Evolutionary conservation across 495 filamentous ascomycete genomes (phyloP), one percentile per base, ranked within the genome.

Genomic region (Aeminium ludgeri): DNA sequence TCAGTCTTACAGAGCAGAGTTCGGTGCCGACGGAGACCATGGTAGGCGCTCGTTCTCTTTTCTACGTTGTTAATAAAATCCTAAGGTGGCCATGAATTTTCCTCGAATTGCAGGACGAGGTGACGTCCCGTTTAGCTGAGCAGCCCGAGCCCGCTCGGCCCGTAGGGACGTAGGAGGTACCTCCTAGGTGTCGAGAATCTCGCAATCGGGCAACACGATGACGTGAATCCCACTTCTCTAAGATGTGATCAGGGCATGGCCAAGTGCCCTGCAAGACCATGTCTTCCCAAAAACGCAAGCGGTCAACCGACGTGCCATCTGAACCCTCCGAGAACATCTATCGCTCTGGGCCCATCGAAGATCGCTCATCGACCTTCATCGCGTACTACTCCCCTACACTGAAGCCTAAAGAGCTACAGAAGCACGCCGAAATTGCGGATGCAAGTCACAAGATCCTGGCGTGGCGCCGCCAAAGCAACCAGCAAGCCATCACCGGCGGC

Each of bases 401-500:
- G 15, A 20, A 58, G 4, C 38, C 51, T 19, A 48, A 52, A 43
- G 35, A 50, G 1, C 55, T 66, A 3, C 61, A 64, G 44, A 34
- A 20, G 2, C 47, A 46, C 12, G 49, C 55, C 2, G 59, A 59
- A 8, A 52, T 63, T 45, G 31, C 33, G 19, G 37, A 35, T 17
- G 65, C 65, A 27, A 57, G 48, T 6, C 63, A 68, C 50, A 56
- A 58, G 12, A 63, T 67, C n/a, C 46, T 57, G 15, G 65, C 59
- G 28, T 65, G 58, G 57, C 52, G 64, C 2, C 46, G 38, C 20
- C 54, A 50, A 7, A 54, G 53, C 20, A 48, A 41, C 0, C 59
- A 63, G 49, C 44, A 41, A 13, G 43, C 54, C 6, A 35, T 61
- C 18, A 31, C 55, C 23, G 44, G 54, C 23, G n/a, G 37, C 45